Conservation (phyloP, 495 filamentous ascomycete species). For the Cercophora scortea region DNA sequence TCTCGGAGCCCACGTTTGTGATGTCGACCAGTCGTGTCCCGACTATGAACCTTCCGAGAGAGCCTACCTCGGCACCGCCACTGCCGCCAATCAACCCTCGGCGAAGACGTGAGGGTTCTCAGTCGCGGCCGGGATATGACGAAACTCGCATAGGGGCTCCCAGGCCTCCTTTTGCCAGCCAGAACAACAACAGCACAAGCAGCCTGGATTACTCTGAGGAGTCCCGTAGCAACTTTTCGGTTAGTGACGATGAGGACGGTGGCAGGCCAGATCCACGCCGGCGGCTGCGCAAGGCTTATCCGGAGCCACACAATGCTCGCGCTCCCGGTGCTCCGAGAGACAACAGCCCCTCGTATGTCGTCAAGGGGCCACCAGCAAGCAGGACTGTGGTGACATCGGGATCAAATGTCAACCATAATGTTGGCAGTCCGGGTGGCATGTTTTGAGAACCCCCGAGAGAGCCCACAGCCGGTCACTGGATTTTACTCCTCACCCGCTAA, state of each 20-base stretch:
- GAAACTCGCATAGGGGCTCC: conserved; percentile 27
- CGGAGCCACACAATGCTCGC: conserved; percentile 28
- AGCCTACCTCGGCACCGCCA: conserved; percentile 38
- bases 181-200: conserved; percentile 9
- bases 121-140: conserved; percentile 44
- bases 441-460: conserved; percentile 18
- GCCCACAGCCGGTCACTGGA: neutral
- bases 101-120: conserved; percentile 49
- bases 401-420: conserved; percentile 20
- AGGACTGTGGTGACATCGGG: conserved; percentile 21
- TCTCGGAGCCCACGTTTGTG: conserved; percentile 79
- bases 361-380: conserved; percentile 24
- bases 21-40: conserved; percentile 67
- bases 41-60: conserved; percentile 50
- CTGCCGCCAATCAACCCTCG: conserved; percentile 66
- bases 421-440: conserved; percentile 36
- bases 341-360: conserved; percentile 27
- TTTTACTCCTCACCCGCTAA: conserved; percentile 11
- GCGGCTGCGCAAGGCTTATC: conserved; percentile 41
- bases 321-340: conserved; percentile 26
- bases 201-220: conserved; percentile 18
- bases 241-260: conserved; percentile 43
- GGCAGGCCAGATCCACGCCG: conserved; percentile 27
- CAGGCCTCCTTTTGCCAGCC: conserved; percentile 13
- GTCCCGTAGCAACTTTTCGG: conserved; percentile 42